These are phyloP conservation scores for Viola odorata DNA, from an alignment of 345 rosid species.

Conservation along the genomic window DNA sequence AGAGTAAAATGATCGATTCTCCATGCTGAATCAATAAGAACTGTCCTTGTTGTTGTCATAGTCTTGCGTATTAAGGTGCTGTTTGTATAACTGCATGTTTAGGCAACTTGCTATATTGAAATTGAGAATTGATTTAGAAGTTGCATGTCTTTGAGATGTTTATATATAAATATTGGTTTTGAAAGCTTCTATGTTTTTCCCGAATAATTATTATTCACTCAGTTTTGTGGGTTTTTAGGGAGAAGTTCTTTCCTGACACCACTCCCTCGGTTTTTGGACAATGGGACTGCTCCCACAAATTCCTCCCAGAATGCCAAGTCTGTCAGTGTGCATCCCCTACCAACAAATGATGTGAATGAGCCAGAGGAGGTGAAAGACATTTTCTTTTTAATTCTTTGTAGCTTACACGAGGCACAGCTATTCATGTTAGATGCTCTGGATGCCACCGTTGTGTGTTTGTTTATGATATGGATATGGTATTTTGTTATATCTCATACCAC, in stretches of 20 bases:
- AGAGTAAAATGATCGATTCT: constrained; percentile 9
- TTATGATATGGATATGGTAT: not conserved
- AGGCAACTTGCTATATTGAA: too few species aligned
- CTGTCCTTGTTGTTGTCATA: too few species aligned
- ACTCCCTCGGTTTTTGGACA: constrained; percentile 41
- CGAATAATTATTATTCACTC: constrained; percentile 7
- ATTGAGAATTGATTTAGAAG: not conserved
- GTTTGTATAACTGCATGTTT: too few species aligned
- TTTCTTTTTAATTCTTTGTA: not conserved
- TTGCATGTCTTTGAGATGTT: not conserved
- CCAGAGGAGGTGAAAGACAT: constrained; percentile 34
- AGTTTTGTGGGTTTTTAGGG: constrained; percentile 32
- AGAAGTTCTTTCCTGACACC: constrained; percentile 54
- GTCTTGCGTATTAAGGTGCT: too few species aligned
- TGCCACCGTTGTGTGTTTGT: not conserved
- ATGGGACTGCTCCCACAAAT: constrained; percentile 31
- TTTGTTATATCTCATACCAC: not conserved
- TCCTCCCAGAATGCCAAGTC: constrained; percentile 33
- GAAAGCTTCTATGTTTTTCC: constrained; percentile 5
- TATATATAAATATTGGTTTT: not conserved
- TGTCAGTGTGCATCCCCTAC: constrained; percentile 46
- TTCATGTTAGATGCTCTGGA: not conserved
- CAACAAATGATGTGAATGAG: constrained; percentile 27
- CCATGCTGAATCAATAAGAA: not conserved
- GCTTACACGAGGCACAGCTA: not conserved